Conservation (phyloP, 306 rosid species). For the Carpinus viminea region DNA sequence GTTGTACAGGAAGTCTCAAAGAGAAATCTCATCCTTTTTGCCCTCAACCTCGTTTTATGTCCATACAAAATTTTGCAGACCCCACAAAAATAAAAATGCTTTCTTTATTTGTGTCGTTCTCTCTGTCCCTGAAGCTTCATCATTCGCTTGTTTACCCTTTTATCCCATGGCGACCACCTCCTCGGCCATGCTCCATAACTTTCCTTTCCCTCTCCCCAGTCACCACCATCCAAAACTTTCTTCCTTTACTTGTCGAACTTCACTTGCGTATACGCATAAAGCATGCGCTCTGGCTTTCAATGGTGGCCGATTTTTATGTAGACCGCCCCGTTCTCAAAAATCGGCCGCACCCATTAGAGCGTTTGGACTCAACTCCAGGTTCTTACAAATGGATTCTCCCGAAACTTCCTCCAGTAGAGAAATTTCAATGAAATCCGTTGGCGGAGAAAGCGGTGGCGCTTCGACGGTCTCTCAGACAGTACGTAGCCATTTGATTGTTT, state of each 20-base stretch:
- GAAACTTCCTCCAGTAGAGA: slow-evolving; percentile 32
- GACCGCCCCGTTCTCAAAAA: slow-evolving; percentile 16
- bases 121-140: not conserved
- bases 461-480: slow-evolving; percentile 55
- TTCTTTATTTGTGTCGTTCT: not conserved
- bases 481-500: slow-evolving; percentile 14
- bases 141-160: not conserved
- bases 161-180: slow-evolving; percentile 56
- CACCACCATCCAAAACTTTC: slow-evolving; percentile 25
- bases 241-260: not conserved
- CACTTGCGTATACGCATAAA: slow-evolving; percentile 12
- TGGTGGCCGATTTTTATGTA: slow-evolving; percentile 16
- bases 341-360: slow-evolving; percentile 9
- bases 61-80: slow-evolving; percentile 42
- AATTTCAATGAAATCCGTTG: slow-evolving; percentile 40
- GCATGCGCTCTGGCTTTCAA: slow-evolving; percentile 29
- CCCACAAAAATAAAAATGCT: slow-evolving; percentile 32
- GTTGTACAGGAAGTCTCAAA: not conserved
- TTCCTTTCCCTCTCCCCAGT: slow-evolving; percentile 30
- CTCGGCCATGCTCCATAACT: slow-evolving; percentile 27
- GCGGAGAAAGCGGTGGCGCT: slow-evolving; percentile 46
- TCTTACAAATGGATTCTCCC: slow-evolving; percentile 42
- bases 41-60: slow-evolving; percentile 15
- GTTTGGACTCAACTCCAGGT: slow-evolving; percentile 22
- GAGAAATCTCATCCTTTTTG: slow-evolving; percentile 33